phyloP scores from a whole-genome alignment of 345 rosid genomes.

The Brassica rapa region DNA sequence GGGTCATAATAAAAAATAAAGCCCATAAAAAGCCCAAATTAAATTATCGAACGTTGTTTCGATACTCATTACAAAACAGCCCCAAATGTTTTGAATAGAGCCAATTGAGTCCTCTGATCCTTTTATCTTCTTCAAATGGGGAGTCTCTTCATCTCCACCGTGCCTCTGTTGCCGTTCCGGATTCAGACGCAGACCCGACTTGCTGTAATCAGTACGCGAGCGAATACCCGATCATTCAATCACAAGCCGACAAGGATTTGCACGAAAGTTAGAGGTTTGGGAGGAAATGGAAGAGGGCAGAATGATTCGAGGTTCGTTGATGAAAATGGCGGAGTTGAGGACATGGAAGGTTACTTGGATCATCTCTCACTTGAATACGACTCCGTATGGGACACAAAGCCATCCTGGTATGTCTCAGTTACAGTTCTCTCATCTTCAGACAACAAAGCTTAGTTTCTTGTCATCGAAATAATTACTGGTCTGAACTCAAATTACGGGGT shows the following conservation, averaged over 20 bases:
- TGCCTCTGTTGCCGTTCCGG: constrained; percentile 24
- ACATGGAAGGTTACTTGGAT: constrained; percentile 90
- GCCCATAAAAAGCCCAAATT: not conserved
- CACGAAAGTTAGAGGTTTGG: constrained; percentile 42
- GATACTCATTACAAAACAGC: not conserved
- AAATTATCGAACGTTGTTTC: no score
- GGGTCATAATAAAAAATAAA: not conserved
- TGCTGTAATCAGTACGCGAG: constrained; percentile 6
- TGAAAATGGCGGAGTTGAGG: constrained; percentile 67
- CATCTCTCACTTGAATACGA: constrained; percentile 91
- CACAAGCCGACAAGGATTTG: constrained; percentile 27
- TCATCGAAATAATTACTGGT: not conserved
- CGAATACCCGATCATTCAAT: not conserved
- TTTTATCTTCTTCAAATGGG: constrained; percentile 30
- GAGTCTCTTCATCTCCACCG: constrained; percentile 36
- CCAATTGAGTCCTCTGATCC: constrained; percentile 33
- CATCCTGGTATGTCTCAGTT: constrained; percentile 60
- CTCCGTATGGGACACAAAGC: constrained; percentile 98
- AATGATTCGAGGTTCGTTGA: constrained; percentile 59
- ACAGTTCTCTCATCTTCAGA: not conserved
- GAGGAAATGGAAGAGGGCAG: constrained; percentile 47
- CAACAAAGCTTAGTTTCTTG: not conserved
- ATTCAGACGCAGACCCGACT: constrained; percentile 11
- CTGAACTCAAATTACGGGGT: not conserved
- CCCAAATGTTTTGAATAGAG: constrained; percentile 16